phyloP scores from a whole-genome alignment of 1,139 yeast species.

The Yamadazyma dushanensis region DNA sequence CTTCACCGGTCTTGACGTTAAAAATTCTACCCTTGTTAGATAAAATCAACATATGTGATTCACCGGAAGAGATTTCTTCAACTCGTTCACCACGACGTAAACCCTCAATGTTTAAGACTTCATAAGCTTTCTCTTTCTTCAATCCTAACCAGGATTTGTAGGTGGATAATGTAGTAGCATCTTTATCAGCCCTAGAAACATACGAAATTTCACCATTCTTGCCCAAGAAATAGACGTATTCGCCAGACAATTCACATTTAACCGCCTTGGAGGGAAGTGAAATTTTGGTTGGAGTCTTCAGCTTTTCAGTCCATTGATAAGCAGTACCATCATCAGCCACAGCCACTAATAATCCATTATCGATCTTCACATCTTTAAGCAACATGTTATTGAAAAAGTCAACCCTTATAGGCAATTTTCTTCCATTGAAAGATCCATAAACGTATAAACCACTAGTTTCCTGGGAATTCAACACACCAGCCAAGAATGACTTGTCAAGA shows the following conservation, averaged over 20 bases:
- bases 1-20: slow-evolving; percentile 56
- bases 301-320: slow-evolving; percentile 57
- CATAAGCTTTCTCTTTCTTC: slow-evolving; percentile 8
- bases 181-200: slow-evolving; percentile 39
- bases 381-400: slow-evolving; percentile 62
- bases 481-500: slow-evolving; percentile 20
- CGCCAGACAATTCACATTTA: slow-evolving; percentile 53
- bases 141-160: slow-evolving; percentile 22
- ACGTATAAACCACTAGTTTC: slow-evolving; percentile 37
- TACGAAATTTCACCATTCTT: slow-evolving; percentile 53
- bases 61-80: slow-evolving; percentile 57
- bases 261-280: slow-evolving; percentile 46
- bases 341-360: slow-evolving; percentile 52
- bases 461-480: slow-evolving; percentile 17
- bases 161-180: slow-evolving; percentile 1
- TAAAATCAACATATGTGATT: slow-evolving; percentile 62
- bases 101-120: slow-evolving; percentile 6
- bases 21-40: slow-evolving; percentile 64
- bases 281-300: slow-evolving; percentile 24
- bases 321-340: slow-evolving; percentile 75
- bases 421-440: slow-evolving; percentile 35
- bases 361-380: slow-evolving; percentile 58
- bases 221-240: slow-evolving; percentile 58
- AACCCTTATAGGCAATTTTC: slow-evolving; percentile 59
- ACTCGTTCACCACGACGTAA: slow-evolving; percentile 48